Evolutionary conservation across 202 grass and related monocot genomes (phyloP), one percentile per base, ranked within the genome.

Genomic region (Sporobolus alterniflorus): DNA sequence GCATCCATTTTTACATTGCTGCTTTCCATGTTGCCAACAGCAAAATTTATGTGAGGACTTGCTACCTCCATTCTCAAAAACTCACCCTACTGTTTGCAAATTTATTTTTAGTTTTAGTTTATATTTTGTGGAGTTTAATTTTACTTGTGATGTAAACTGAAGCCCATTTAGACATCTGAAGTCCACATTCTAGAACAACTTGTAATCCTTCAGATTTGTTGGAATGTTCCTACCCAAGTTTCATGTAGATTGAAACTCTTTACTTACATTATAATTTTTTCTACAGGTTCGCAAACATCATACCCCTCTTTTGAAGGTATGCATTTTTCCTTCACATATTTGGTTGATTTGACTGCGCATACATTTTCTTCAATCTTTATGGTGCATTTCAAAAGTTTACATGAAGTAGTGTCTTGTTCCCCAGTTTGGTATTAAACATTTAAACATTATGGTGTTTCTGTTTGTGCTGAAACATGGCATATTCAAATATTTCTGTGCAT

Each of bases 231-330:
- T 79, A 14, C 11, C 5, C 15, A 60, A 52, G 56, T 77, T 71
- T 10, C 62, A 70, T 14, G 17, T 17, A 50, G 39, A 33, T 62
- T 22, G 14, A 41, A 56, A 34, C 21, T 69, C 3, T 50, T 52
- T 81, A 54, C 59, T 85, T 61, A 88, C 30, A 9, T 66, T 9
- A 26, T n/a, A 13, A 68, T 21, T 71, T 14, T 80, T 76, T 65
- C 25, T 94, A 54, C 88, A 99, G 97, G 91, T 99, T 64, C 81
- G 72, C 42, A 90, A 96, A 72, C 91, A 55, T 4, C 93, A 94
- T 49, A 93, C 96, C 18, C 96, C 96, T 89, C 77, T 98, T 89
- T 63, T 98, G 79, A 96, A 96, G 96, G 96, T 98, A 15, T 66
- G 73, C 84, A 66, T 64, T 9, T 63, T 89, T 78, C 56, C 39